phyloP scores from a whole-genome alignment of 441 rosid species.

The Erodium texanum region DNA sequence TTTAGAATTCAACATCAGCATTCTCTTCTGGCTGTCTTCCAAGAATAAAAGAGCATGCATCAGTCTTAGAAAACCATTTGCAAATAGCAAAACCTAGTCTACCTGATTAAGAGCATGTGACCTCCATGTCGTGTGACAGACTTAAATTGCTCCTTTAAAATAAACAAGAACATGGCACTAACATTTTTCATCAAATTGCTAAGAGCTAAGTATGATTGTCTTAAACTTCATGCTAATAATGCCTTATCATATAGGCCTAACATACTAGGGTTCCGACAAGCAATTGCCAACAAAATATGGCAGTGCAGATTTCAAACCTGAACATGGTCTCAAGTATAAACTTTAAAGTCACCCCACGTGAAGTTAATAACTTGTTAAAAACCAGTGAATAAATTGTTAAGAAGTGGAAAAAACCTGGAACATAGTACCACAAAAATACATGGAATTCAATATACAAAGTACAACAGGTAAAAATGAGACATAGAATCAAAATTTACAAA shows the following conservation, averaged over 20 bases:
- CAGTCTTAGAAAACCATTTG: background rate
- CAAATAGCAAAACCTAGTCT: background rate
- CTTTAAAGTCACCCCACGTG: background rate
- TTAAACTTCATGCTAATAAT: background rate
- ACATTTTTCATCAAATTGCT: background rate
- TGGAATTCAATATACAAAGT: background rate
- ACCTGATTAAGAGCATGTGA: background rate
- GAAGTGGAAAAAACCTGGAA: background rate
- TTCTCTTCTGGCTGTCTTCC: background rate
- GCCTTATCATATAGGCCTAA: background rate
- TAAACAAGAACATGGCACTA: conserved; percentile 1
- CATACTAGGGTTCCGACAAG: background rate
- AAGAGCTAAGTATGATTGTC: background rate
- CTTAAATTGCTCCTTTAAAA: background rate
- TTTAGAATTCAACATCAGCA: background rate
- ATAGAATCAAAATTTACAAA: background rate
- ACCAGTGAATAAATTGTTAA: background rate
- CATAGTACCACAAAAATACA: background rate
- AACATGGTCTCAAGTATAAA: background rate
- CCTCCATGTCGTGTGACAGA: background rate
- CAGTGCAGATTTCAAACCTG: background rate
- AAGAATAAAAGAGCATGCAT: background rate
- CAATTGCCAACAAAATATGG: background rate
- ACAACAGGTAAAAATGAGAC: background rate
- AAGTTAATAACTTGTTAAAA: background rate